Conservation (phyloP, 495 filamentous ascomycete genomes). For the Neurospora hispaniola region DNA sequence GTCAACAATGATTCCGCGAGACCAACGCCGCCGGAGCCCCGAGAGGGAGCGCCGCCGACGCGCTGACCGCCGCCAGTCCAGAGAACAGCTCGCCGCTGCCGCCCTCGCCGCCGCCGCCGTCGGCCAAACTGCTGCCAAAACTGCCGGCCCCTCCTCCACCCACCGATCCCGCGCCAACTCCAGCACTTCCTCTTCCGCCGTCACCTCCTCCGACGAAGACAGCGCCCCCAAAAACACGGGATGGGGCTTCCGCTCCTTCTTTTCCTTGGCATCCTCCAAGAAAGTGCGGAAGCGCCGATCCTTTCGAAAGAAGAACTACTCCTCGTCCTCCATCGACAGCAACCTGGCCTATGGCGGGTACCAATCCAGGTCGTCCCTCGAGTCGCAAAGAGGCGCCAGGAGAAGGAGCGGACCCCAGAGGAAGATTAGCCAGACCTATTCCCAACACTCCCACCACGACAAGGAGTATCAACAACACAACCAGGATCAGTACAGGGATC, state of each 20-base stretch:
- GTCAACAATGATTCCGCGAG: constrained; percentile 27
- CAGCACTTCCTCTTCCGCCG: constrained; percentile 28
- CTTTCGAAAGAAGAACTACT: constrained; percentile 35
- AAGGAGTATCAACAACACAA: neutral
- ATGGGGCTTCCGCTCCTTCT: constrained; percentile 34
- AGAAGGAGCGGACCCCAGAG: constrained; percentile 5
- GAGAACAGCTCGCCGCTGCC: constrained; percentile 33
- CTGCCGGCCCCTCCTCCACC: constrained; percentile 14
- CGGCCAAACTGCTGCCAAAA: constrained; percentile 17
- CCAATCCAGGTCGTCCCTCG: constrained; percentile 28
- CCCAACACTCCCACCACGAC: neutral
- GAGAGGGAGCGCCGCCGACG: constrained; percentile 39
- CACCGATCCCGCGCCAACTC: constrained; percentile 28
- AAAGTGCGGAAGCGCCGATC: constrained; percentile 34
- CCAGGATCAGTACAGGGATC: neutral
- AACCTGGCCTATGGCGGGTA: constrained; percentile 49
- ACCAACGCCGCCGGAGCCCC: constrained; percentile 39
- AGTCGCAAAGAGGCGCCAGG: constrained; percentile 8
- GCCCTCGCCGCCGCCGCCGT: constrained; percentile 17
- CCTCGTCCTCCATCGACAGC: constrained; percentile 37
- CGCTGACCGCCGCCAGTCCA: constrained; percentile 34
- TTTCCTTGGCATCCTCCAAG: constrained; percentile 26
- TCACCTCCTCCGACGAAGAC: constrained; percentile 36
- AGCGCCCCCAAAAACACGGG: constrained; percentile 32
- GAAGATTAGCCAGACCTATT: constrained; percentile 2